These are phyloP conservation scores for Penicillium robsamsonii DNA, from an alignment of 495 filamentous ascomycete species.

Conservation along the genomic window DNA sequence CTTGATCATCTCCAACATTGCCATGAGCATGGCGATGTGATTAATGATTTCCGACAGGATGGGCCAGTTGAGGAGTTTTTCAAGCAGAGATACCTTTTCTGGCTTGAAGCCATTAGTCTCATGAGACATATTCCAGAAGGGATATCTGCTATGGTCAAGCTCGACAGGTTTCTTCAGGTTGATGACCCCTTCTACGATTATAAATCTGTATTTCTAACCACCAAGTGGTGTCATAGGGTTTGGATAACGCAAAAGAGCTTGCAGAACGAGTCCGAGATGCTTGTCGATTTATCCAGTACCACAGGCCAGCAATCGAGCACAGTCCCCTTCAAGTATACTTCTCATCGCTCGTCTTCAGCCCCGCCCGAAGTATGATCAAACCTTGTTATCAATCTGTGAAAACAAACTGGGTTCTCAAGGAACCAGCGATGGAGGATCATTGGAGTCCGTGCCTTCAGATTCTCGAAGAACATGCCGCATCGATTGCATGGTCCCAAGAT, in stretches of 20 bases:
- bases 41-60: too few species aligned
- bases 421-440: neutral
- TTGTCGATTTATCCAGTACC: neutral
- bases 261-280: neutral
- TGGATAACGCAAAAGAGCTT: neutral
- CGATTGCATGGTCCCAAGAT: slow-evolving; percentile 14
- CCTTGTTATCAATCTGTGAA: neutral
- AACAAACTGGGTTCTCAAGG: neutral
- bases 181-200: too few species aligned
- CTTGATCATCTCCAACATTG: neutral
- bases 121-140: too few species aligned
- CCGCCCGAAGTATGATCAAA: neutral
- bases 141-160: too few species aligned
- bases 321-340: neutral
- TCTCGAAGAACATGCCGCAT: slow-evolving; percentile 16
- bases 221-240: too few species aligned
- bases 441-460: neutral
- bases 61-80: neutral
- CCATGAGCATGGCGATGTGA: neutral
- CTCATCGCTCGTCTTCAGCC: neutral
- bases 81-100: neutral
- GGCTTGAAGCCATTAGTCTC: too few species aligned
- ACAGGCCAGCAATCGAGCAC: neutral
- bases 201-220: neutral
- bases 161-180: too few species aligned